Conservation (phyloP, 495 filamentous ascomycete genomes). For the Hypoxylon subgilvum region DNA sequence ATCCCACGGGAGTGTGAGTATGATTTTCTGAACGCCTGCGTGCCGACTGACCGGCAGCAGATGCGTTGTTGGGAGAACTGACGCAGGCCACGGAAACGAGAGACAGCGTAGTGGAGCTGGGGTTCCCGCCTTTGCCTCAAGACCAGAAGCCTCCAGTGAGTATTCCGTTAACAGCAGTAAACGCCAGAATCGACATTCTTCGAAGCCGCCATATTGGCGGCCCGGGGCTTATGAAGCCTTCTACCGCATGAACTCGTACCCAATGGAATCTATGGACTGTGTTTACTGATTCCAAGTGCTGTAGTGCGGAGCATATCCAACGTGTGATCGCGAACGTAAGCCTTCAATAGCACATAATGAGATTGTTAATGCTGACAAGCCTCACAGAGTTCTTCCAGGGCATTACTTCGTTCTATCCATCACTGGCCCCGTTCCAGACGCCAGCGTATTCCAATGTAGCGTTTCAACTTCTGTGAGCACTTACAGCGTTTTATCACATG, state of each 20-base stretch:
- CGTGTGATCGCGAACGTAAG: constrained; percentile 46
- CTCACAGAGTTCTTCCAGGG: constrained; percentile 48
- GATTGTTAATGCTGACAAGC: not conserved
- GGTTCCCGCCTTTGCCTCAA: constrained; percentile 50
- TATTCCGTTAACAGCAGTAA: not conserved
- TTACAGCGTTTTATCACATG: not conserved
- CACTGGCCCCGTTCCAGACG: constrained; percentile 43
- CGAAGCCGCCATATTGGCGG: too few species aligned
- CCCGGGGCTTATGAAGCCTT: too few species aligned
- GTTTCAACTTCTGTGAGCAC: constrained; percentile 48
- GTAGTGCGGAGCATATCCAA: constrained; percentile 49
- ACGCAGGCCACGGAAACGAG: constrained; percentile 46
- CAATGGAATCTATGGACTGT: not conserved
- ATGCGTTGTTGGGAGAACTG: constrained; percentile 49
- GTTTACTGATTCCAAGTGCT: constrained; percentile 2
- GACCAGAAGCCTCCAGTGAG: constrained; percentile 49
- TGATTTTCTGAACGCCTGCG: not conserved
- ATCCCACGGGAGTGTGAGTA: constrained; percentile 53
- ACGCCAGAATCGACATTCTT: too few species aligned
- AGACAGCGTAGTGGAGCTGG: constrained; percentile 40
- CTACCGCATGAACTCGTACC: too few species aligned
- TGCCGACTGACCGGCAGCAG: constrained; percentile 35
- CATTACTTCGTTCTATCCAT: constrained; percentile 45
- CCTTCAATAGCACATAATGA: not conserved
- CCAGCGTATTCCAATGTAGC: constrained; percentile 52